Evolutionary conservation across 768 basidiomycete genomes (phyloP).

Genomic region (Kwoniella newhampshirensis): DNA sequence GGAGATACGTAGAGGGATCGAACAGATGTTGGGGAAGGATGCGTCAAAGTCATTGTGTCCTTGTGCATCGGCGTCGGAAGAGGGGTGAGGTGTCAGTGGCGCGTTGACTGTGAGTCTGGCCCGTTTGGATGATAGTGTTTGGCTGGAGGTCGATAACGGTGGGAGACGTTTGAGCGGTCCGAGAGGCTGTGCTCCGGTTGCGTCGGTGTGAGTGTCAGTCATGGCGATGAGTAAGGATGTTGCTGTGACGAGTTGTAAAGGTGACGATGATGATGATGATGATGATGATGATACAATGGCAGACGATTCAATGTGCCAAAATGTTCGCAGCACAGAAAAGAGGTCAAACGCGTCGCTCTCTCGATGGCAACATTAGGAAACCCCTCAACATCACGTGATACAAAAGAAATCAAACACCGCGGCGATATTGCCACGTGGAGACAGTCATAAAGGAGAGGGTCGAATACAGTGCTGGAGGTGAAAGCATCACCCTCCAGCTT

Average conservation of each 20-base stretch:
- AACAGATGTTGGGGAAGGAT: constrained; percentile 20
- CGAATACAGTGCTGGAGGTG: too few relatives aligned
- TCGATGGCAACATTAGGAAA: neutral
- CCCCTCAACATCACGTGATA: neutral
- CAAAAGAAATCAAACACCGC: constrained; percentile 2
- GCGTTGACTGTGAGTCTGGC: constrained; percentile 1
- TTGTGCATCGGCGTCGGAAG: constrained; percentile 10
- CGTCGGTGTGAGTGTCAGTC: neutral
- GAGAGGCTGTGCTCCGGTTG: constrained; percentile 6
- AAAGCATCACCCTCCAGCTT: too few relatives aligned
- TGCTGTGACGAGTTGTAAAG: too few relatives aligned
- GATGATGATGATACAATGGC: too few relatives aligned
- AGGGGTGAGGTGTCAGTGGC: constrained; percentile 18
- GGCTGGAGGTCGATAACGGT: neutral
- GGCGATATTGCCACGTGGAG: neutral
- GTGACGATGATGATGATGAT: too few relatives aligned
- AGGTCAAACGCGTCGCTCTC: too few relatives aligned
- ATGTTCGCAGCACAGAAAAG: neutral
- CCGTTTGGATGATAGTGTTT: constrained; percentile 9
- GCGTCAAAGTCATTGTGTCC: neutral
- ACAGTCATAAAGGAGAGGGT: too few relatives aligned
- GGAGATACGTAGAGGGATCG: constrained; percentile 19
- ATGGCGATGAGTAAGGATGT: too few relatives aligned
- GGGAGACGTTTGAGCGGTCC: constrained; percentile 17
- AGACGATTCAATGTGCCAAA: neutral